Evolutionary conservation across 768 basidiomycete species (phyloP), one percentile per base, ranked within the genome.

Genomic region (Macrolepiota fuliginosa): DNA sequence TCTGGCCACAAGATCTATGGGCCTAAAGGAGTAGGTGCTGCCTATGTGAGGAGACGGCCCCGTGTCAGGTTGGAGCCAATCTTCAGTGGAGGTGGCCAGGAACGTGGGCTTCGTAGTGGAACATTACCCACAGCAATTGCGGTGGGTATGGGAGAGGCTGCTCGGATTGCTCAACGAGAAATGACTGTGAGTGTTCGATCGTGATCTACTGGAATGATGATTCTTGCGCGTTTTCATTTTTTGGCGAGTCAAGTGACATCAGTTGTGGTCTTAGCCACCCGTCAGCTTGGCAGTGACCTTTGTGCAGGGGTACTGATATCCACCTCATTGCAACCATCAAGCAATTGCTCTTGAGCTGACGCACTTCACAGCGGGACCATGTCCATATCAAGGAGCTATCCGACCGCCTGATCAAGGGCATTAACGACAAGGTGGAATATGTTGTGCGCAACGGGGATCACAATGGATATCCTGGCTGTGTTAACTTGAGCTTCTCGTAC

Each of bases 1-100:
- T 95, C 93, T 7, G 97, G 92, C 0, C 97, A 99, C 81, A 99
- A 99, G 79, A 74, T 99, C 3, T 99, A 99, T 73, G 97, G 97
- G 1, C 97, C 97, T 4, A 99, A 99, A 74, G 97, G 97, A 6
- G 75, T 98, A 35, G 97, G 97, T 42, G 95, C 93, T 17, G 89
- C 91, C 4, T 99, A 98, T 74, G 95, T 99, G 54, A 83, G 97
- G 63, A 78, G 97, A 69, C 76, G 95, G 68, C 97, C 97, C 7
- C 81, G 97, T 63, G 97, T 98, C 40, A 83, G 97, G 56, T 76
- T 98, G 67, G 97, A 98, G 70, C 97, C 97, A 1, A 91, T 99
- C 66, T 76, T 99, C 56, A 94, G 86, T 67, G 97, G 97, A 19
- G 97, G 97, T 64, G 97, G 97, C 10, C 97, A 99, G 75, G 97